These are phyloP conservation scores for Dichotomopilus funicola DNA, from an alignment of 2,329 filamentous ascomycete genomes.

Conservation along the genomic window DNA sequence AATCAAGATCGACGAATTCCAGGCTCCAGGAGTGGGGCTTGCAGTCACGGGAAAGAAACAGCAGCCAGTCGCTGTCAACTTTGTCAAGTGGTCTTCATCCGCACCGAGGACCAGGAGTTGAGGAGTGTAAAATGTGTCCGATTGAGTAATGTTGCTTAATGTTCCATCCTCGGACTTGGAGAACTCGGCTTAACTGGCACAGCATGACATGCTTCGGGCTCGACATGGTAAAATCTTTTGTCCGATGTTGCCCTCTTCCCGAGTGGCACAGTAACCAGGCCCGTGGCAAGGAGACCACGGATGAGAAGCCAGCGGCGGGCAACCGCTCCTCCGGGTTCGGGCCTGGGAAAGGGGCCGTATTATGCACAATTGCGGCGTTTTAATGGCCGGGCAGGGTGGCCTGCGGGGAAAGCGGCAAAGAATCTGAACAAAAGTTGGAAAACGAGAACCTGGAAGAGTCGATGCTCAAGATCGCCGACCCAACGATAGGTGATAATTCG, in stretches of 20 bases:
- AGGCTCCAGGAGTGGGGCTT: background rate
- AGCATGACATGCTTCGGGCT: background rate
- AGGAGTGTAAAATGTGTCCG: too few species aligned
- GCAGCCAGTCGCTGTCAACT: too few species aligned
- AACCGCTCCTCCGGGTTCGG: too few species aligned
- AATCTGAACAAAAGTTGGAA: background rate
- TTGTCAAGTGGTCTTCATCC: too few species aligned
- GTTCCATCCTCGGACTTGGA: too few species aligned
- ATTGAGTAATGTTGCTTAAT: too few species aligned
- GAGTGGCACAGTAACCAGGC: background rate
- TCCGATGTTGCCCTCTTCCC: background rate
- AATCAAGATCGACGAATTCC: background rate
- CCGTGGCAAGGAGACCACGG: conserved; percentile 3
- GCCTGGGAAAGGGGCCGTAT: background rate
- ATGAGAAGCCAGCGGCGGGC: background rate
- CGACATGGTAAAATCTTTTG: background rate
- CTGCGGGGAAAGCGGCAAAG: background rate
- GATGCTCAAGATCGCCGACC: background rate
- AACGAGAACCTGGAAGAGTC: background rate
- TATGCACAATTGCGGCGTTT: conserved; percentile 3
- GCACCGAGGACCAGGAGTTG: too few species aligned
- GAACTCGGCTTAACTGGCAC: background rate
- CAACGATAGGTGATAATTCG: background rate
- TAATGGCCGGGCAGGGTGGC: background rate
- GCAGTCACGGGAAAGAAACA: background rate